A percentile compares a stretch with the other conserved stretches of the same genome.
These are phyloP conservation scores for Tieghemiomyces parasiticus DNA, from an alignment of 192 early-diverging fungal species.

Conservation along the genomic window DNA sequence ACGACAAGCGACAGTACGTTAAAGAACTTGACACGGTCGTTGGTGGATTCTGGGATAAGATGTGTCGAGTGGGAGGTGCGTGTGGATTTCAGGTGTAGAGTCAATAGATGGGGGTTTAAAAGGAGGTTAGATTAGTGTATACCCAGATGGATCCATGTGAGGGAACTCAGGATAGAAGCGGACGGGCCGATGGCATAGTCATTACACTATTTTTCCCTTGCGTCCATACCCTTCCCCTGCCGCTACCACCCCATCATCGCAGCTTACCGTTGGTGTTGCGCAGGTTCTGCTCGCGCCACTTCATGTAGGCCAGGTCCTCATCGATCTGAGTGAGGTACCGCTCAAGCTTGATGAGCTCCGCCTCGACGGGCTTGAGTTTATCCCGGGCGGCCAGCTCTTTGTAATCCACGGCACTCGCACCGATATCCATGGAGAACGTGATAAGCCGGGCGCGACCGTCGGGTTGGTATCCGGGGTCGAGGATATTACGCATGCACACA, in stretches of 20 bases:
- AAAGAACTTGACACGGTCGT: conserved; percentile 72
- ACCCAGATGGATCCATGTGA: too few species aligned
- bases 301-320: conserved; percentile 75
- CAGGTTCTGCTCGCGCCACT: conserved; percentile 65
- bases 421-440: conserved; percentile 66
- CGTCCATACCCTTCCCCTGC: too few species aligned
- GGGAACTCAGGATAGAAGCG: too few species aligned
- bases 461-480: conserved; percentile 33
- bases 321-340: conserved; percentile 57
- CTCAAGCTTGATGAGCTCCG: conserved; percentile 74
- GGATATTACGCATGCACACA: conserved; percentile 70
- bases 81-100: too few species aligned
- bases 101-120: too few species aligned
- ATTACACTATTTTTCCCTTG: too few species aligned
- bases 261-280: conserved; percentile 71
- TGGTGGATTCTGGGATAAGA: conserved; percentile 70
- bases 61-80: too few species aligned
- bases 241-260: too few species aligned
- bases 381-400: conserved; percentile 49
- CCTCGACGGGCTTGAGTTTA: conserved; percentile 75
- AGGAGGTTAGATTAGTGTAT: too few species aligned
- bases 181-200: too few species aligned
- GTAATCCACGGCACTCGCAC: conserved; percentile 71
- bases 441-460: conserved; percentile 38
- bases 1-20: conserved; percentile 59